These are phyloP conservation scores for Protomyces inundatus DNA, from an alignment of 1,139 yeast genomes.

Conservation along the genomic window DNA sequence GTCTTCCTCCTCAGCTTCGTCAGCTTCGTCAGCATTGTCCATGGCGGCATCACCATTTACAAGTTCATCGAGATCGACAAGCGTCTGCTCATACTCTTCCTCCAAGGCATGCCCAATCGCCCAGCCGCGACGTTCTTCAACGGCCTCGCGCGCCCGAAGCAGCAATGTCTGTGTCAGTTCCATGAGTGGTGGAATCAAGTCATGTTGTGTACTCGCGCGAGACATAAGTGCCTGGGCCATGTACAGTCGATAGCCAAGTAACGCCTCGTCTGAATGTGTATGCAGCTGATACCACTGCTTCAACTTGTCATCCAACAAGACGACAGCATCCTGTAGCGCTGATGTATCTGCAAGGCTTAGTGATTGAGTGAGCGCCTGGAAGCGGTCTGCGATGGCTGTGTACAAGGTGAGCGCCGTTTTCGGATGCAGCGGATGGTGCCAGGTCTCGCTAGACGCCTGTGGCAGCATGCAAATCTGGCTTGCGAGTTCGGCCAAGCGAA, in stretches of 20 bases:
- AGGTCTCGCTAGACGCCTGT: background rate
- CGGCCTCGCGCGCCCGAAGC: slow-evolving; percentile 1
- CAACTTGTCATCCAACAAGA: slow-evolving; percentile 2
- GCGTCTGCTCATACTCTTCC: slow-evolving; percentile 11
- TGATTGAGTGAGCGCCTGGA: background rate
- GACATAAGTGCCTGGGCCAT: slow-evolving; percentile 11
- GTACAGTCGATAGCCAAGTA: background rate
- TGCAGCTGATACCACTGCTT: background rate
- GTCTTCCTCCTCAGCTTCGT: too few relatives aligned
- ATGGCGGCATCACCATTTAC: slow-evolving; percentile 1
- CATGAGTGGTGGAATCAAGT: slow-evolving; percentile 7
- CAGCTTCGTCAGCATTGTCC: too few relatives aligned
- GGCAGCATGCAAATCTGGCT: slow-evolving; percentile 6
- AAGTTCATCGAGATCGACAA: slow-evolving; percentile 2
- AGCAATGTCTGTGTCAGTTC: background rate
- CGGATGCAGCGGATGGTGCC: background rate
- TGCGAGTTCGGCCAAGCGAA: background rate
- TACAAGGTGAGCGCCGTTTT: background rate
- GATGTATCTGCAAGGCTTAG: too few relatives aligned
- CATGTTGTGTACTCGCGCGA: slow-evolving; percentile 7
- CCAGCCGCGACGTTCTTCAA: slow-evolving; percentile 17
- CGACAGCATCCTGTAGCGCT: too few relatives aligned
- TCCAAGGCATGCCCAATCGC: slow-evolving; percentile 18
- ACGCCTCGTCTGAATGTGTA: slow-evolving; percentile 1
- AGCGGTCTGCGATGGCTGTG: background rate